These are phyloP conservation scores for Podospora tetraspora DNA, from an alignment of 495 filamentous ascomycete species.

Conservation along the genomic window DNA sequence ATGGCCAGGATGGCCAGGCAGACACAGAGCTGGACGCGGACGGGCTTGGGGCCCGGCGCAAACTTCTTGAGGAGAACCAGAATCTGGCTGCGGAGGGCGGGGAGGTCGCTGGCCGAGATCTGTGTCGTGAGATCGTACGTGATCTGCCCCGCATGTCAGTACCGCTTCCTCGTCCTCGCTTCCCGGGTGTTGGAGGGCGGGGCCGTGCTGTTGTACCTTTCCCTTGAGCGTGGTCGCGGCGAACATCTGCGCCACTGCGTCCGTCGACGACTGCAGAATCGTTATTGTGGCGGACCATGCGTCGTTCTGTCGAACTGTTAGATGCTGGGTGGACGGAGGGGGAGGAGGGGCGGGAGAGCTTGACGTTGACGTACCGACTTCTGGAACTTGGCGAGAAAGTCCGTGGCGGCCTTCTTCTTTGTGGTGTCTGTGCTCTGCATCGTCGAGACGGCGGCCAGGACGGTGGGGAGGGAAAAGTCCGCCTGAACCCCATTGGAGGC, in stretches of 20 bases:
- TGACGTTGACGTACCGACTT: constrained; percentile 75
- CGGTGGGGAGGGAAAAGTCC: constrained; percentile 65
- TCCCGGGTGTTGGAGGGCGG: not conserved
- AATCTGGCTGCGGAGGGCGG: constrained; percentile 74
- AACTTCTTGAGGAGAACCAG: constrained; percentile 72
- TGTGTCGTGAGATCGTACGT: constrained; percentile 54
- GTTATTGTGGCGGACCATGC: constrained; percentile 86
- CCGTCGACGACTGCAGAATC: constrained; percentile 71
- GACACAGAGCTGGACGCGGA: constrained; percentile 90
- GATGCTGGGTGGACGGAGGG: not conserved
- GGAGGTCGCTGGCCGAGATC: constrained; percentile 67
- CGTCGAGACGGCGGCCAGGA: constrained; percentile 80
- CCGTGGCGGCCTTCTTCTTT: constrained; percentile 83
- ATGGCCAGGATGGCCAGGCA: constrained; percentile 90
- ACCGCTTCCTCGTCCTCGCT: not conserved
- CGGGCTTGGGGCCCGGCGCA: constrained; percentile 78
- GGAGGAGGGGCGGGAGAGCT: not conserved
- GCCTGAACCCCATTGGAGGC: constrained; percentile 60
- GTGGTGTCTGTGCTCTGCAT: constrained; percentile 81
- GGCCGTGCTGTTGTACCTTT: constrained; percentile 59
- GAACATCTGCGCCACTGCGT: constrained; percentile 84
- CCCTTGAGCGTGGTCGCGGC: constrained; percentile 95
- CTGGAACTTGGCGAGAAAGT: constrained; percentile 92
- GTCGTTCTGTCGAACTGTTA: constrained; percentile 52
- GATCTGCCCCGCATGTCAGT: constrained; percentile 36